Evolutionary conservation across 331 rosid species (phyloP).

Genomic region (Pyrus hybrid): DNA sequence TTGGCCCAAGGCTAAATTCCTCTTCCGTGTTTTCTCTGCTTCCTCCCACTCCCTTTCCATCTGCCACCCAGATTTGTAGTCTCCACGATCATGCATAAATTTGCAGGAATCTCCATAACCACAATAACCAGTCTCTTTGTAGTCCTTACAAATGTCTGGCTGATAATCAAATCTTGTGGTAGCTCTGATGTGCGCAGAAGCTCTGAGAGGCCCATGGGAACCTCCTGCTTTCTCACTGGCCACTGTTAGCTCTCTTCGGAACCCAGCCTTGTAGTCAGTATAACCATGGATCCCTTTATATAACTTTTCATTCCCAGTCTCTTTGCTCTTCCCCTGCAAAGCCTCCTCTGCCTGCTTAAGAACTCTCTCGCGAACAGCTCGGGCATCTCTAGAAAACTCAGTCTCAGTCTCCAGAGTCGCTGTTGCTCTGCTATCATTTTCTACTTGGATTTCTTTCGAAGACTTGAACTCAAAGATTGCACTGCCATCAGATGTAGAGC

Average conservation of each 20-base stretch:
- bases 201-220: constrained; percentile 88
- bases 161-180: constrained; percentile 89
- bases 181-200: constrained; percentile 89
- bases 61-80: constrained; percentile 90
- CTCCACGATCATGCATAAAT: constrained; percentile 94
- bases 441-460: constrained; percentile 79
- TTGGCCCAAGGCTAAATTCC: constrained; percentile 52
- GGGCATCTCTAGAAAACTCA: constrained; percentile 67
- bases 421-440: constrained; percentile 77
- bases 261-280: constrained; percentile 78
- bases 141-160: constrained; percentile 92
- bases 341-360: constrained; percentile 64
- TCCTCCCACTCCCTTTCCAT: constrained; percentile 94
- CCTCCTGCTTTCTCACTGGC: constrained; percentile 90
- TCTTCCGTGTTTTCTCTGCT: constrained; percentile 71
- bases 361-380: constrained; percentile 80
- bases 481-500: constrained; percentile 22
- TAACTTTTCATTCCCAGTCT: constrained; percentile 39
- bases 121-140: constrained; percentile 88
- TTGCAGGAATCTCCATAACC: constrained; percentile 89
- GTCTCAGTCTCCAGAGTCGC: constrained; percentile 85
- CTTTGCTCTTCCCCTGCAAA: constrained; percentile 45
- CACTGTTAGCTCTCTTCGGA: constrained; percentile 79
- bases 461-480: constrained; percentile 65
- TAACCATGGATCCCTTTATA: constrained; percentile 72